Percentiles rank a stretch among this genome's conserved stretches.
These are phyloP conservation scores for Cytospora mali DNA, from an alignment of 2,329 filamentous ascomycete genomes.

Conservation along the genomic window DNA sequence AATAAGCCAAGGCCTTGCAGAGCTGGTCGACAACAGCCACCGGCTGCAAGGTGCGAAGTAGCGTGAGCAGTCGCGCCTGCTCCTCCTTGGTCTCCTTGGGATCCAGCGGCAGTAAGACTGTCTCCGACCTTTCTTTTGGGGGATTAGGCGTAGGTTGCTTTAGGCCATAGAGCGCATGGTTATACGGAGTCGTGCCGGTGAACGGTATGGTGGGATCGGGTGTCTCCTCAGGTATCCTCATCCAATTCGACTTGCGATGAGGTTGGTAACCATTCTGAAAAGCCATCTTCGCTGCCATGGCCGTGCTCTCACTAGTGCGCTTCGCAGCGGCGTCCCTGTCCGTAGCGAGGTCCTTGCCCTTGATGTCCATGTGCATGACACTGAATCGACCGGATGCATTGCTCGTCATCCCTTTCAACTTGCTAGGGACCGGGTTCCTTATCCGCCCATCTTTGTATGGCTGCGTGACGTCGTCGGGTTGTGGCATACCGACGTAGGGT, in stretches of 20 bases:
- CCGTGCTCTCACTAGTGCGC: constrained; percentile 63
- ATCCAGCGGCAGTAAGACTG: constrained; percentile 29
- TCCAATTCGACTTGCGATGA: constrained; percentile 27
- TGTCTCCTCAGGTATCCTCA: constrained; percentile 24
- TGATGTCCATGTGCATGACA: constrained; percentile 63
- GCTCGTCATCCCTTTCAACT: constrained; percentile 61
- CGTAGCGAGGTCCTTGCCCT: constrained; percentile 46
- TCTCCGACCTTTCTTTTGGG: constrained; percentile 16
- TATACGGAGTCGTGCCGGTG: constrained; percentile 26
- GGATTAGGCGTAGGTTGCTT: constrained; percentile 20
- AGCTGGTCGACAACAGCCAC: constrained; percentile 62
- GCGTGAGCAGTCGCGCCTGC: constrained; percentile 60
- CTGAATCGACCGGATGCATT: constrained; percentile 62
- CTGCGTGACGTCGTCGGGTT: constrained; percentile 31
- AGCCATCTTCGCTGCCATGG: constrained; percentile 58
- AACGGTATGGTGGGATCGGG: constrained; percentile 21
- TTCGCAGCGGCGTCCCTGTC: constrained; percentile 59
- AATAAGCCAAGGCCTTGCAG: constrained; percentile 64
- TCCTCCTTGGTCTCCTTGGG: constrained; percentile 59
- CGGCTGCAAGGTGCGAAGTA: constrained; percentile 59
- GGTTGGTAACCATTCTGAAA: constrained; percentile 52
- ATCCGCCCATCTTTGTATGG: constrained; percentile 50
- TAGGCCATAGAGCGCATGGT: constrained; percentile 25
- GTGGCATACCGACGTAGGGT: constrained; percentile 29
- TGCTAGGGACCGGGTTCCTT: constrained; percentile 62